Base-by-base conservation (phyloP, 208 protist species). In the Leishmania arabica region DNA sequence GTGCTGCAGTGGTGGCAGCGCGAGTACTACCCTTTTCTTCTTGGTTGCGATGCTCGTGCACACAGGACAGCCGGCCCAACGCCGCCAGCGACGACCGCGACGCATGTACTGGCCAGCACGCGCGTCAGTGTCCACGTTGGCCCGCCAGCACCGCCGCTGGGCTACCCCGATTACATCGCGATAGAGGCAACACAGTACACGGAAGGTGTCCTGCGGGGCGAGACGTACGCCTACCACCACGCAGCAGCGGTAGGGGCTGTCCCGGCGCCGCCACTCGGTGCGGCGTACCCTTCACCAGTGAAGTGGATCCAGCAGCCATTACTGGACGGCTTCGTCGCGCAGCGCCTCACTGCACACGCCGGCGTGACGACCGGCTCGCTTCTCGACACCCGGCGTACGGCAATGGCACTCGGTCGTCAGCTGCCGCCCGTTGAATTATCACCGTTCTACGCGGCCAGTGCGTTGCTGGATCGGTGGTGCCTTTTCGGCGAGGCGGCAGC, bases 291-390 rank as follows among this genome's bases (percentile, higher is more conserved):
- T 51, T 70, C 74, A 0, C 82, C 88, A 6, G 82, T 84, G 19
- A 77, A 86, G 27, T 96, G 92, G 91, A 45, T 96, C 3, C 82
- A 79, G 68, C 92, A 96, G 86, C 85, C 79, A 21, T 80, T 96
- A 82, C 84, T 93, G 5, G 90, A 96, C 79, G 92, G 92, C 75
- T 87, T 91, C 71, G 83, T 96, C 34, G 85, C 86, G 56, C 91
- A 87, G 37, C 90, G 90, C 31, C 87, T 93, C 24, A 82, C 85
- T 1, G 91, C 89, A 19, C 90, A 93, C 78, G 73, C 79, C 3
- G 90, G 90, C 17, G 87, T 92, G 74, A 86, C 84, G 34, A 87
- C 79, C 19, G 74, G 62, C 17, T 53, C 70, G n/a, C 82, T 90
- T 69, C 76, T 90, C 1, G 81, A 89, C 19, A 85, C 88, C 17